Percentiles rank a stretch among this genome's conserved stretches.
These are phyloP conservation scores for Lachnellula occidentalis DNA, from an alignment of 2,329 filamentous ascomycete species.

Conservation along the genomic window DNA sequence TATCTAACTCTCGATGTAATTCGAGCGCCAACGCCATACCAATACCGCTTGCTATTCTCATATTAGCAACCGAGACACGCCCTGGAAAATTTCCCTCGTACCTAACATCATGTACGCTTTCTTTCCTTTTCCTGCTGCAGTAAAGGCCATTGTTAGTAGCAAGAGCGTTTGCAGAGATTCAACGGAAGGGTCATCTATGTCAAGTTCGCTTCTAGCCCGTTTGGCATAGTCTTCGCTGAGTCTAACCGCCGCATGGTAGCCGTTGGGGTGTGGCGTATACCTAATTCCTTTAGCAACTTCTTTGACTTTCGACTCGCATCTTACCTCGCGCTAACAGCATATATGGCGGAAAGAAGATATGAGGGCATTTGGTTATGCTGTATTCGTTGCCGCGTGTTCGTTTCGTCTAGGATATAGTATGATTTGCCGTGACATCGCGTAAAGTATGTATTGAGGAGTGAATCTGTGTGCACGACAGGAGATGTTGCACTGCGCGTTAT, in stretches of 20 bases:
- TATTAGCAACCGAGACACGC: constrained; percentile 31
- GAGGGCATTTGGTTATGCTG: constrained; percentile 49
- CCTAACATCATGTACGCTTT: constrained; percentile 83
- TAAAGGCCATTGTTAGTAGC: constrained; percentile 69
- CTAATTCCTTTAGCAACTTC: constrained; percentile 37
- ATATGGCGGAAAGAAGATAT: constrained; percentile 52
- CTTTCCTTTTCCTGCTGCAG: constrained; percentile 72
- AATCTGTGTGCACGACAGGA: constrained; percentile 48
- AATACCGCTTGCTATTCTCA: constrained; percentile 58
- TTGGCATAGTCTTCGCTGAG: constrained; percentile 68
- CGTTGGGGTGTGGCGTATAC: constrained; percentile 62
- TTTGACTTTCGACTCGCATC: background rate
- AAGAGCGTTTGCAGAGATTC: constrained; percentile 72
- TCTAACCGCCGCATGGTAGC: constrained; percentile 61
- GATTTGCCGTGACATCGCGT: constrained; percentile 74
- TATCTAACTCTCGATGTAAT: constrained; percentile 69
- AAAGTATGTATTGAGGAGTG: constrained; percentile 74
- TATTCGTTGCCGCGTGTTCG: constrained; percentile 64
- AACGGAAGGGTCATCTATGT: constrained; percentile 75
- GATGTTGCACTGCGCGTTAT: constrained; percentile 39
- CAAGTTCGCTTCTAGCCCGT: constrained; percentile 64
- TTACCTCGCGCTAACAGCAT: constrained; percentile 58
- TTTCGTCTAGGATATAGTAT: constrained; percentile 75
- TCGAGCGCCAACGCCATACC: constrained; percentile 81
- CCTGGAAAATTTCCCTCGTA: constrained; percentile 36